These are phyloP conservation scores for Austroboletus festivus DNA, from an alignment of 768 basidiomycete genomes.

Conservation along the genomic window DNA sequence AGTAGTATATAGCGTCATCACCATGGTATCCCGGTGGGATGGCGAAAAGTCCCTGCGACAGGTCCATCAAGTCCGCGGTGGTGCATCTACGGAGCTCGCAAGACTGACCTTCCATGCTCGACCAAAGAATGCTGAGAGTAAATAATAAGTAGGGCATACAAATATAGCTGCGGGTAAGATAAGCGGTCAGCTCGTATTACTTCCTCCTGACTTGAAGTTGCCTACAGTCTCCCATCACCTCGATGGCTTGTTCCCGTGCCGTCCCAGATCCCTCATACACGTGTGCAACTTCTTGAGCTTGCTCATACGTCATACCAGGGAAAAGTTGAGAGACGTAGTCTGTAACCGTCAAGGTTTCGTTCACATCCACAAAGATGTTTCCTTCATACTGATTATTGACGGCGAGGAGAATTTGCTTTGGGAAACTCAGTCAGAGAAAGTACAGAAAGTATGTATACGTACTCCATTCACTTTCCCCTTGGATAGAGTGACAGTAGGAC, in stretches of 20 bases:
- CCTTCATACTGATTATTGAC: conserved; percentile 35
- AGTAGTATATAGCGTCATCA: conserved; percentile 40
- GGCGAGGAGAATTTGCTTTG: conserved; percentile 22
- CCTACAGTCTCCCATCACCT: conserved; percentile 39
- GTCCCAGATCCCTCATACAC: conserved; percentile 34
- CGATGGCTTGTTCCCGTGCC: conserved; percentile 32
- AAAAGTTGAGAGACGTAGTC: conserved; percentile 37
- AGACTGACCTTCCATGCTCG: conserved; percentile 32
- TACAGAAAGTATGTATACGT: conserved; percentile 6
- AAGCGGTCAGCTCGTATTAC: no score
- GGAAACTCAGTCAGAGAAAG: conserved; percentile 1
- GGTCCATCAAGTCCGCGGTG: neutral
- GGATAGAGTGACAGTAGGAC: conserved; percentile 39
- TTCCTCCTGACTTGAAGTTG: neutral
- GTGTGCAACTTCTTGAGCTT: conserved; percentile 23
- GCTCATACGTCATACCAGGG: conserved; percentile 32
- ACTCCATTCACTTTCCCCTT: conserved; percentile 43
- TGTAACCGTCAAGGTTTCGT: conserved; percentile 16
- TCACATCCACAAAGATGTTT: conserved; percentile 22
- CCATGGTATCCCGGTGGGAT: conserved; percentile 31
- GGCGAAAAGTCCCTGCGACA: conserved; percentile 29
- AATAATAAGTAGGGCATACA: conserved; percentile 34
- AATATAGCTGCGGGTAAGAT: conserved; percentile 28
- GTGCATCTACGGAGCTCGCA: conserved; percentile 18
- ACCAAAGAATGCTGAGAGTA: conserved; percentile 31